phyloP scores from a whole-genome alignment of 2,329 filamentous ascomycete species.

The Trichoderma sp. region DNA sequence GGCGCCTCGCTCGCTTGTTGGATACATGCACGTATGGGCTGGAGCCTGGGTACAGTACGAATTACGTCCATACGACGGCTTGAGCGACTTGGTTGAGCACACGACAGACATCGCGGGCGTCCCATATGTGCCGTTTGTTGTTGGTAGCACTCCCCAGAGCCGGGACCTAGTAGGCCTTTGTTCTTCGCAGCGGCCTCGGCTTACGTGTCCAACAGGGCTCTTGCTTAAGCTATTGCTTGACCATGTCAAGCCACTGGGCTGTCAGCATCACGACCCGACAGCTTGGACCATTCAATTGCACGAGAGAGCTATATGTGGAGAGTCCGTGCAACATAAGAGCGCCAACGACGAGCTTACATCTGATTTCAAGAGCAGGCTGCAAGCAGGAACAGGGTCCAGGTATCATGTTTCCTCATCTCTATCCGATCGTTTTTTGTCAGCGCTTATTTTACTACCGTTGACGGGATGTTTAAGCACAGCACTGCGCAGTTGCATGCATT shows the following conservation, averaged over 20 bases:
- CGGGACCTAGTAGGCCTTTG: background rate
- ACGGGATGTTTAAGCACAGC: no score
- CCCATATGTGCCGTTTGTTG: background rate
- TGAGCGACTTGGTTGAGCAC: background rate
- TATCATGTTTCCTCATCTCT: background rate
- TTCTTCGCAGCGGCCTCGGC: background rate
- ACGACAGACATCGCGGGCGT: background rate
- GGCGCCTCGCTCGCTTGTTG: background rate
- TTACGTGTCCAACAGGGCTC: background rate
- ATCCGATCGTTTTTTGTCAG: background rate
- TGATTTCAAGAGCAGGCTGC: conserved; percentile 1
- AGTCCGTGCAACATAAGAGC: conserved; percentile 5
- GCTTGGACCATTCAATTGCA: conserved; percentile 21
- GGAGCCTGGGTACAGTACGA: background rate
- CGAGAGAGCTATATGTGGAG: background rate
- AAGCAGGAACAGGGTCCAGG: background rate
- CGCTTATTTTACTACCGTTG: background rate
- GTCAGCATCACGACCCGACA: conserved; percentile 22
- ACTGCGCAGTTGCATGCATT: no score
- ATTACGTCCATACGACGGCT: background rate
- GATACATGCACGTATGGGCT: background rate
- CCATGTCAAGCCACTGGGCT: background rate
- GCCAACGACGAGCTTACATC: conserved; percentile 1
- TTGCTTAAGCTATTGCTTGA: background rate
- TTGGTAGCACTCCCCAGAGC: background rate